phyloP scores from a whole-genome alignment of 140 eudicot species.

The Oenanthe javanica region DNA sequence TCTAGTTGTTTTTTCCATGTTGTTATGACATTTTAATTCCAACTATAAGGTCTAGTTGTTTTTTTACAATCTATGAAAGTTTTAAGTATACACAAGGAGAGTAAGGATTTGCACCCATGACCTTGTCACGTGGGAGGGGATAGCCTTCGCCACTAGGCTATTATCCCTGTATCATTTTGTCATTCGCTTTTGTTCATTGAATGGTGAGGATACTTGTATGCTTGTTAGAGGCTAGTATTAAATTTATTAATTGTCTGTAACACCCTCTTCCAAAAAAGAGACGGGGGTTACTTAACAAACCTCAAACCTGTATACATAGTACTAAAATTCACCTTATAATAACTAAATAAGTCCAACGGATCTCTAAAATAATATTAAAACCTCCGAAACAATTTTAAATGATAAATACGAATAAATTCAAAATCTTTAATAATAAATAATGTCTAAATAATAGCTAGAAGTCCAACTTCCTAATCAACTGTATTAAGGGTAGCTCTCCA shows the following conservation, averaged over 20 bases:
- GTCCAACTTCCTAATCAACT: no score
- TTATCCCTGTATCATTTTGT: not conserved
- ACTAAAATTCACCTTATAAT: no score
- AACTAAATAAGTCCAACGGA: no score
- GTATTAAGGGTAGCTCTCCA: no score
- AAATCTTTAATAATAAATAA: no score
- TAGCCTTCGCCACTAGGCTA: not conserved
- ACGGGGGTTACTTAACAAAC: no score
- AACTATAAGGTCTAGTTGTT: not conserved
- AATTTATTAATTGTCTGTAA: not conserved
- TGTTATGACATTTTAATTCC: not conserved
- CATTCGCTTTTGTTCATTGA: not conserved
- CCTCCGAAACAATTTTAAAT: no score
- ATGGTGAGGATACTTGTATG: not conserved
- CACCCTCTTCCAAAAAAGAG: no score
- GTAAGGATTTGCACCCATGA: not conserved
- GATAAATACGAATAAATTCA: no score
- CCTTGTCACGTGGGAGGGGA: not conserved
- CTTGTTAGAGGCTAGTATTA: not conserved
- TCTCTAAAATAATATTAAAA: no score
- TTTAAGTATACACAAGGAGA: not conserved
- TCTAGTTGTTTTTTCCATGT: not conserved
- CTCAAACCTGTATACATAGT: no score
- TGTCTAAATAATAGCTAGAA: no score
- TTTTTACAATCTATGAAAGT: not conserved